phyloP scores from a whole-genome alignment of 305 asterid species.

The Salvia sclarea region DNA sequence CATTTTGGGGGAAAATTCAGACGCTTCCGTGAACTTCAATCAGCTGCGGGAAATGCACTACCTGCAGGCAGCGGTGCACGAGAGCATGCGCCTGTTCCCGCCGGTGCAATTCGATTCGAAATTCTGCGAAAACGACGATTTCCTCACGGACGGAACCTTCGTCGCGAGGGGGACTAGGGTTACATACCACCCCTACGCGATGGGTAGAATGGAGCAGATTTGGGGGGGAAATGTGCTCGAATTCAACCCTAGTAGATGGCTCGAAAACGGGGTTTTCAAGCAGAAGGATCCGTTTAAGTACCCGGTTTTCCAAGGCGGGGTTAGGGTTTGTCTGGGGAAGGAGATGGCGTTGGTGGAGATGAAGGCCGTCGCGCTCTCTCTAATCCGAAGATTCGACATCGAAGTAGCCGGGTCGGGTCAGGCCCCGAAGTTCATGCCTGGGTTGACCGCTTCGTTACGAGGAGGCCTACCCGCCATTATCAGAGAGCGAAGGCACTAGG shows the following conservation, averaged over 20 bases:
- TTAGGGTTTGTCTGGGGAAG: slow-evolving; percentile 74
- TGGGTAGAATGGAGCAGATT: slow-evolving; percentile 69
- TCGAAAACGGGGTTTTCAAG: slow-evolving; percentile 45
- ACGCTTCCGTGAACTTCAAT: slow-evolving; percentile 6
- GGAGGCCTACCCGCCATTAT: slow-evolving; percentile 56
- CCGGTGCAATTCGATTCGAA: slow-evolving; percentile 78
- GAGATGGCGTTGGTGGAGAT: slow-evolving; percentile 76
- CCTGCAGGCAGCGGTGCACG: slow-evolving; percentile 57
- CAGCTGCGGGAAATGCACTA: slow-evolving; percentile 53
- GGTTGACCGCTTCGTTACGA: slow-evolving; percentile 49
- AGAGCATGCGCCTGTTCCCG: slow-evolving; percentile 67
- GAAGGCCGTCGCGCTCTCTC: slow-evolving; percentile 58
- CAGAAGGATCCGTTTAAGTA: slow-evolving; percentile 53
- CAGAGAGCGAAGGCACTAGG: slow-evolving; percentile 26
- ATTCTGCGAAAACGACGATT: slow-evolving; percentile 47
- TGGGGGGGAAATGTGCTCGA: slow-evolving; percentile 62
- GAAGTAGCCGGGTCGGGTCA: slow-evolving; percentile 26
- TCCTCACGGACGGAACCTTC: slow-evolving; percentile 58
- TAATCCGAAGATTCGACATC: slow-evolving; percentile 54
- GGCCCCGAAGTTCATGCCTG: slow-evolving; percentile 48
- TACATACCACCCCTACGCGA: slow-evolving; percentile 74
- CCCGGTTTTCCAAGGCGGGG: slow-evolving; percentile 81
- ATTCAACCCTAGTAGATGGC: slow-evolving; percentile 68
- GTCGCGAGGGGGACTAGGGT: slow-evolving; percentile 59
- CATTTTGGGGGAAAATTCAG: slow-evolving; percentile 34